Percentiles rank a stretch among this genome's conserved stretches.
Conservation (phyloP, 306 rosid genomes). For the Prunus fruticosa region DNA sequence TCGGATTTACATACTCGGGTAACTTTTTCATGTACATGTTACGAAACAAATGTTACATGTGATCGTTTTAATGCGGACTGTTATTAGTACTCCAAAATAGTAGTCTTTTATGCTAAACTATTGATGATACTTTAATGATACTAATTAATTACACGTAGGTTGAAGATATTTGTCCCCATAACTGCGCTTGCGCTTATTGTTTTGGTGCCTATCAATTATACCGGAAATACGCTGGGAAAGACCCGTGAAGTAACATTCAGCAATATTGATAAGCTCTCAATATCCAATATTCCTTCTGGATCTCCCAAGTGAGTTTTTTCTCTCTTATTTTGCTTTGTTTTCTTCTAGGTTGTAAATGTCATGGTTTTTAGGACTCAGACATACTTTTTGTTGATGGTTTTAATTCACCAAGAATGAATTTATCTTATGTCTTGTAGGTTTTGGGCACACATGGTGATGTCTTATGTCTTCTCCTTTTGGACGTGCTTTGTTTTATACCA, state of each 20-base stretch:
- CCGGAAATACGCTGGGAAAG: conserved; percentile 48
- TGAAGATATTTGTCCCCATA: conserved; percentile 72
- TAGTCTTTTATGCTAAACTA: neutral
- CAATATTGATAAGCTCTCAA: conserved; percentile 77
- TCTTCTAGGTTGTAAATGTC: neutral
- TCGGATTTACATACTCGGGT: conserved; percentile 87
- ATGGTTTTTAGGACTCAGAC: too few relatives aligned
- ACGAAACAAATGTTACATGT: too few relatives aligned
- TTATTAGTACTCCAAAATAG: too few relatives aligned
- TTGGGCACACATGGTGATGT: conserved; percentile 75
- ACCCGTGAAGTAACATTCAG: conserved; percentile 50
- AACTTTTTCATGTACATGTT: conserved; percentile 16
- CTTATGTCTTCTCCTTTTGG: conserved; percentile 77
- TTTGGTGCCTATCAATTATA: conserved; percentile 84
- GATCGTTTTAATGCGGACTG: too few relatives aligned
- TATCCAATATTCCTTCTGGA: conserved; percentile 75
- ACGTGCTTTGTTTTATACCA: conserved; percentile 69
- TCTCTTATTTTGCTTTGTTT: neutral
- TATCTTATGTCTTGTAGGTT: conserved; percentile 50
- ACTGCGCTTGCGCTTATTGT: conserved; percentile 53
- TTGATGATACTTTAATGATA: neutral
- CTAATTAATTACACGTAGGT: conserved; percentile 34
- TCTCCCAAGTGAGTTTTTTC: conserved; percentile 54
- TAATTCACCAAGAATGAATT: neutral
- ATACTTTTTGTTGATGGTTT: neutral